Evolutionary conservation across 257 asterid genomes (phyloP).

Genomic region (Solanum corneliomulleri): DNA sequence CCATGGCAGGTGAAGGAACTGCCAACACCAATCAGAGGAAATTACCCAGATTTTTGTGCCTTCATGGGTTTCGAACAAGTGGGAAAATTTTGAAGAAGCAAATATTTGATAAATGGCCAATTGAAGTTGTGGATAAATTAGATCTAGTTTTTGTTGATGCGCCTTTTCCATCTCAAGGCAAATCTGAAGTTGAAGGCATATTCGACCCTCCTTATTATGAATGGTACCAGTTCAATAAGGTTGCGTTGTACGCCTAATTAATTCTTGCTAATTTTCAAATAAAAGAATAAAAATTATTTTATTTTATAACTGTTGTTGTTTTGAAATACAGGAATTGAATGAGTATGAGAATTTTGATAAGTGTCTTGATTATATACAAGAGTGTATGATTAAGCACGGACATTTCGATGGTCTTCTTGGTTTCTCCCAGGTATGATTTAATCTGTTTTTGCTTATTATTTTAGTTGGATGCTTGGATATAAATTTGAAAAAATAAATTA

Average conservation of each 20-base stretch:
- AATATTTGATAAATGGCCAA: constrained; percentile 62
- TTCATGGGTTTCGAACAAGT: constrained; percentile 90
- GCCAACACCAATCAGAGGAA: constrained; percentile 21
- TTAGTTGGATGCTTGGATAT: background rate
- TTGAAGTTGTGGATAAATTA: constrained; percentile 42
- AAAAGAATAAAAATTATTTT: background rate
- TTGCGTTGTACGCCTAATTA: background rate
- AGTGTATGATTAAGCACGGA: constrained; percentile 52
- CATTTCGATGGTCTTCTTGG: constrained; percentile 98
- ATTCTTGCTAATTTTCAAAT: background rate
- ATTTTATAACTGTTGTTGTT: background rate
- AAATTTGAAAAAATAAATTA: background rate
- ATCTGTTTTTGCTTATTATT: background rate
- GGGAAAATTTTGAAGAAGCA: constrained; percentile 64
- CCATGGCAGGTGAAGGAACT: background rate
- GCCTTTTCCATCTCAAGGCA: constrained; percentile 60
- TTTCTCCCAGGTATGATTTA: constrained; percentile 64
- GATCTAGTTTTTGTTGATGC: constrained; percentile 84
- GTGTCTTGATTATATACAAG: constrained; percentile 69
- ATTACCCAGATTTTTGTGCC: constrained; percentile 53
- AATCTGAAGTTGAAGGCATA: constrained; percentile 82
- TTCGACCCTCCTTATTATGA: constrained; percentile 95
- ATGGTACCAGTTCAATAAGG: constrained; percentile 95
- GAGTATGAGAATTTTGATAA: constrained; percentile 62
- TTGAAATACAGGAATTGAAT: constrained; percentile 45